Base-by-base conservation (phyloP, 179 eudicot species). In the Spinacia oleracea region DNA sequence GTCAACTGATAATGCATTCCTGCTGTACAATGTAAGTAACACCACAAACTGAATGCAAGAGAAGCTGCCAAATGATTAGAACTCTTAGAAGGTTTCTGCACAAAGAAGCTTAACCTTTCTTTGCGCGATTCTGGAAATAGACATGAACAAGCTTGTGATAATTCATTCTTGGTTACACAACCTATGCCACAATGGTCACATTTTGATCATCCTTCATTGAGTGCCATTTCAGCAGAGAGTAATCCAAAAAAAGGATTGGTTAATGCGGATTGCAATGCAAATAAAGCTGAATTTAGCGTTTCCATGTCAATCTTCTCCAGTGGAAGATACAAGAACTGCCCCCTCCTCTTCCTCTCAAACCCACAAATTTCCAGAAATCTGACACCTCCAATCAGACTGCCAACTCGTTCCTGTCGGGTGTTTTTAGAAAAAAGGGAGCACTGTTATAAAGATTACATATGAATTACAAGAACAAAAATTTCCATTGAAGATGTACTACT, bases 351-450 rank as follows among this genome's bases (percentile, higher is more conserved):
- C 83, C 64, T 89, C 82, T 94, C 90, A 83, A 94, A 94, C 72
- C 98, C 98, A 71, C 98, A 92, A 3, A 90, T 88, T 77, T 94
- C 97, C 55, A 94, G 96, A 86, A 92, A 92, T 75, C 82, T 76
- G 29, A 87, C 43, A n/a, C 89, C 93, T 82, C 86, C 91, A 65
- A 79, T 79, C 73, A 89, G 82, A 56, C 76, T 84, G 50, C 96
- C 93, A 20, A 90, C 88, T 84, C 93, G 83, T 16, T 84, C 92
- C 98, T 94, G 91, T 70, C 74, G n/a, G 11, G 0, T 59, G 25
- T 21, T 16, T 34, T 34, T 63, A 45, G 12, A 46, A 46, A 51
- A 75, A 74, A 62, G 0, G 29, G 21, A 34, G 27, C 42, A 29
- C 23, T 9, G n/a, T 45, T 5, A 40, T 21, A 64, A 65, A 78